Percentiles rank a stretch among this genome's conserved stretches.
Conservation (phyloP, 306 rosid species). For the Vicia villosa region DNA sequence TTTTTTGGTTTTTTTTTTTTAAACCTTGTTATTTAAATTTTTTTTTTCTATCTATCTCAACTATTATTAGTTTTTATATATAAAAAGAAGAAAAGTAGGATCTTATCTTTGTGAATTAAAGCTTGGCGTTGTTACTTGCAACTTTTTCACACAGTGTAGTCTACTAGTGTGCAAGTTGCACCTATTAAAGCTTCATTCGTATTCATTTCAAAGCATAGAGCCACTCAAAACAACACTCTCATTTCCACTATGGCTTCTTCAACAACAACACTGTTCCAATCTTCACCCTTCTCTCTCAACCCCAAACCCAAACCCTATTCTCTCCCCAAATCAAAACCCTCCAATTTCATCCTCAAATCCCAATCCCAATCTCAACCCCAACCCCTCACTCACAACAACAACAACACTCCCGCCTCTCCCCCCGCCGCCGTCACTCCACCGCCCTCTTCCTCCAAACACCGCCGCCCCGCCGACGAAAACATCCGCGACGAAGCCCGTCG, state of each 20-base stretch:
- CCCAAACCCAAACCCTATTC: constrained; percentile 36
- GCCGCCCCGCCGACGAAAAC: constrained; percentile 72
- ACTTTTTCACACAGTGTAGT: too few species aligned
- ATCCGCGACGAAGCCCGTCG: constrained; percentile 85
- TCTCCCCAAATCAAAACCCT: constrained; percentile 12
- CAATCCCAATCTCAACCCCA: constrained; percentile 28
- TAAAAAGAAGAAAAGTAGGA: too few species aligned
- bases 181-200: too few species aligned
- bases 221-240: background rate
- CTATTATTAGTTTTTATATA: too few species aligned
- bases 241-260: constrained; percentile 44
- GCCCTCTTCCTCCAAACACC: constrained; percentile 34
- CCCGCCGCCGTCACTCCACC: background rate
- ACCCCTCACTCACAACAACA: constrained; percentile 21
- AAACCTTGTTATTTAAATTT: too few species aligned
- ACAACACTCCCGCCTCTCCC: constrained; percentile 9
- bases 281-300: constrained; percentile 39
- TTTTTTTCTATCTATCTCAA: too few species aligned
- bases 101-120: too few species aligned
- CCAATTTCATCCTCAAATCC: constrained; percentile 33
- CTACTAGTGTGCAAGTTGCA: too few species aligned
- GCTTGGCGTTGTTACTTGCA: too few species aligned
- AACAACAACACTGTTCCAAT: constrained; percentile 41
- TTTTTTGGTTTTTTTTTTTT: too few species aligned
- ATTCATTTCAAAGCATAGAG: background rate